A percentile compares a stretch with the other conserved stretches of the same genome.
Evolutionary conservation across 169 alveolate genomes (phyloP).

Genomic region (Perkinsus olseni): DNA sequence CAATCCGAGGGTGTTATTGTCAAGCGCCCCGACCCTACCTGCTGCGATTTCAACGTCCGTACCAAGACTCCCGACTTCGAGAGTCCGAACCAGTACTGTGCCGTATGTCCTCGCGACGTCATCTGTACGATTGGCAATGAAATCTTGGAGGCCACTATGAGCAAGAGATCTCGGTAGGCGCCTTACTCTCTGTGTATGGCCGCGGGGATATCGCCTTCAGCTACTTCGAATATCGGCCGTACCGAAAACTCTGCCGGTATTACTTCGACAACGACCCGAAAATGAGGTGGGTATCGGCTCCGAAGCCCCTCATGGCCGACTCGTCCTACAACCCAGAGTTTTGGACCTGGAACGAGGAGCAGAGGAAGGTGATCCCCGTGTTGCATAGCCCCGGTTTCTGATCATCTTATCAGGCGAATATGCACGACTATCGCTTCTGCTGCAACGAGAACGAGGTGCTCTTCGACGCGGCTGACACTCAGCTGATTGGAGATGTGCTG

Average conservation of each 20-base stretch:
- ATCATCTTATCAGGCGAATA: background rate
- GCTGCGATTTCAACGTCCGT: slow-evolving; percentile 5
- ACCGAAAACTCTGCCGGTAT: slow-evolving; percentile 3
- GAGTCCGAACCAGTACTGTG: slow-evolving; percentile 17
- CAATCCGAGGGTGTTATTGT: slow-evolving; percentile 10
- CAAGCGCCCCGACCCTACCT: background rate
- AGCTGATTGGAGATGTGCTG: slow-evolving; percentile 9
- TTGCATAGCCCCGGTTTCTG: background rate
- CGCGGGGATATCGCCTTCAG: background rate
- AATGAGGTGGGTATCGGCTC: slow-evolving; percentile 11
- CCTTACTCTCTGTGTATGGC: background rate
- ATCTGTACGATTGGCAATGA: slow-evolving; percentile 10
- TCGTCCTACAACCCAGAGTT: slow-evolving; percentile 4
- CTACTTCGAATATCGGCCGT: slow-evolving; percentile 9
- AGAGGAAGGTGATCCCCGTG: background rate
- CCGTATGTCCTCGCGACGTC: slow-evolving; percentile 14
- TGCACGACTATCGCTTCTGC: background rate
- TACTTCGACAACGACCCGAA: slow-evolving; percentile 10
- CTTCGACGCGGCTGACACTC: slow-evolving; percentile 11
- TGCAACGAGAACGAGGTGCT: background rate
- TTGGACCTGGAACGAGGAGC: slow-evolving; percentile 10
- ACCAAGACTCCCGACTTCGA: slow-evolving; percentile 15
- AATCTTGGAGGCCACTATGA: slow-evolving; percentile 13
- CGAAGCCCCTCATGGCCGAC: slow-evolving; percentile 9
- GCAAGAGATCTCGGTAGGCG: slow-evolving; percentile 7